Conservation (phyloP, 345 rosid genomes). For the Eucalyptus erythrocorys region DNA sequence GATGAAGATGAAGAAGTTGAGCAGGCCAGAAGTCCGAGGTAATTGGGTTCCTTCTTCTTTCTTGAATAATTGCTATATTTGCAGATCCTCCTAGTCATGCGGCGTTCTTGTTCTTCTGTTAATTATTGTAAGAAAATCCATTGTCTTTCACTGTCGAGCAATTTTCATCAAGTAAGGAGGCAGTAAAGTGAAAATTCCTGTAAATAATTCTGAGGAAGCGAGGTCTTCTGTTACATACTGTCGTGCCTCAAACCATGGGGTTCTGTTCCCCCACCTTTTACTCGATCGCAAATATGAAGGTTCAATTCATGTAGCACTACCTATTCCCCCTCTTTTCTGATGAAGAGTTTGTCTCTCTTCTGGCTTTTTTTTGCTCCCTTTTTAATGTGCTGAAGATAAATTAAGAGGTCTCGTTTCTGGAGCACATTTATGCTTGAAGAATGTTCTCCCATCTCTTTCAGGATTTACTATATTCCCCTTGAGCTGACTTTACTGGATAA, state of each 20-base stretch:
- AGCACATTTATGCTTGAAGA: neutral
- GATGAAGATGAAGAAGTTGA: constrained; percentile 90
- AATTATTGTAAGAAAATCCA: neutral
- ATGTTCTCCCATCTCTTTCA: neutral
- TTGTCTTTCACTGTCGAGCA: neutral
- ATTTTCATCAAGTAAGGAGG: neutral
- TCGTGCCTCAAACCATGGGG: neutral
- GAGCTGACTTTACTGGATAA: neutral
- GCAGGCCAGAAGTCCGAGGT: constrained; percentile 70
- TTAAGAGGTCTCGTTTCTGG: neutral
- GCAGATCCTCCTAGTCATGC: neutral
- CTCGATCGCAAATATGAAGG: neutral
- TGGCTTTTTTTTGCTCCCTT: neutral
- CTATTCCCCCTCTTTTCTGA: neutral
- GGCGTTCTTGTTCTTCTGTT: neutral
- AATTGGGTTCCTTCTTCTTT: neutral
- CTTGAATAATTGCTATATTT: neutral
- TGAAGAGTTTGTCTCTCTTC: neutral
- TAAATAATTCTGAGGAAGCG: neutral
- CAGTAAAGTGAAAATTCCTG: neutral
- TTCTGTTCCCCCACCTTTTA: neutral
- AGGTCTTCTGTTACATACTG: neutral
- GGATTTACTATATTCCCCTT: neutral
- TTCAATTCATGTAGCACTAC: neutral
- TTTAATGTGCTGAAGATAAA: neutral